phyloP scores from a whole-genome alignment of 1,284 basidiomycete genomes.

The Singerocomus rubriflavus region DNA sequence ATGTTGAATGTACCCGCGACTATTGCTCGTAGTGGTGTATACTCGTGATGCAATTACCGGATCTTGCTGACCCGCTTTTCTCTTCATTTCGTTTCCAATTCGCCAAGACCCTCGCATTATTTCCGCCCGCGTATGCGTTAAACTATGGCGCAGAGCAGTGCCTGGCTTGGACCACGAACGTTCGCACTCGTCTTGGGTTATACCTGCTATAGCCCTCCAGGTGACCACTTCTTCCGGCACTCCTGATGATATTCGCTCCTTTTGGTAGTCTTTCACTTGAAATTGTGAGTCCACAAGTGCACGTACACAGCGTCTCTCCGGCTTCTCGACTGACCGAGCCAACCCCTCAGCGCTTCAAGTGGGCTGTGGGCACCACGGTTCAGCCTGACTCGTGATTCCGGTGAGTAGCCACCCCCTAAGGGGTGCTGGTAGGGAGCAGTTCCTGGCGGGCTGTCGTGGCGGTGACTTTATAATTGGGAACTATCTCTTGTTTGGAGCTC shows the following conservation, averaged over 20 bases:
- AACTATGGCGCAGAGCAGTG: too few species aligned
- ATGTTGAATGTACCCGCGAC: too few species aligned
- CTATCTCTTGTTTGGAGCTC: not conserved
- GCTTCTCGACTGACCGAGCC: too few species aligned
- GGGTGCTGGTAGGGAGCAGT: not conserved
- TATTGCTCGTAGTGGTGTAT: too few species aligned
- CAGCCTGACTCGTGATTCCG: not conserved
- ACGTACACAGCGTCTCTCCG: not conserved
- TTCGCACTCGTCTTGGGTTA: not conserved
- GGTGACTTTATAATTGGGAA: not conserved
- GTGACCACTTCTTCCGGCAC: too few species aligned
- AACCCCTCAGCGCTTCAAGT: too few species aligned
- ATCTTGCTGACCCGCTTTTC: too few species aligned
- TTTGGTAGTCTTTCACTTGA: not conserved
- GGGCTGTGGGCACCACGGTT: not conserved
- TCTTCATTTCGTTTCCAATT: not conserved
- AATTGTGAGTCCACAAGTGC: not conserved
- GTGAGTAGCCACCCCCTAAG: not conserved
- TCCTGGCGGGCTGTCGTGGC: not conserved
- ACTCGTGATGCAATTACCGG: too few species aligned
- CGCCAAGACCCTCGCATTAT: not conserved
- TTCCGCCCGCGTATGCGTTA: not conserved
- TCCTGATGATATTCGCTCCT: not conserved
- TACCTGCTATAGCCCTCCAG: too few species aligned
- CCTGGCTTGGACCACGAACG: not conserved